Base-by-base conservation (phyloP, 345 rosid genomes). In the Geranium brycei region DNA sequence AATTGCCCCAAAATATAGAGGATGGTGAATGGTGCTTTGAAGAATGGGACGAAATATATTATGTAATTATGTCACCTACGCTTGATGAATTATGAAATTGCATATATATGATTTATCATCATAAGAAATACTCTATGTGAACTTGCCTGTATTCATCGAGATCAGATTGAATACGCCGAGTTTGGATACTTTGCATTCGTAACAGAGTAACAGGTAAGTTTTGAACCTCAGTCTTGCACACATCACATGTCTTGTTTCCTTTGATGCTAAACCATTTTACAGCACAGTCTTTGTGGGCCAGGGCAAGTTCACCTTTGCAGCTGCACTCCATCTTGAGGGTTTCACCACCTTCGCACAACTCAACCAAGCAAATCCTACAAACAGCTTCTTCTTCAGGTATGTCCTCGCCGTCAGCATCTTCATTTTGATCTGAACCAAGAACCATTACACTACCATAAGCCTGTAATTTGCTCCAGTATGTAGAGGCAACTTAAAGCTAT, bases 281-380 rank as follows among this genome's bases (percentile, higher is more conserved):
- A 58, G 96, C 96, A 75, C 98, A 92, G 53, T 87, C 96, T 77
- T 78, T 81, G 75, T 89, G 98, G 12, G 96, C 97, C 66, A 92
- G 76, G 71, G 97, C 95, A 38, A 92, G 96, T 70, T 92, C 96
- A 0, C 98, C 98, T 86, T 87, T 92, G 83, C 97, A 92, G 77
- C 95, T 92, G 82, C 96, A 92, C 71, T 92, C 98, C 93, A 92
- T 87, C 85, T 89, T 87, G 30, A 92, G 75, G 11, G 98, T 92
- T 77, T 92, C 95, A 3, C 98, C 98, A 31, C 93, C 95, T 87
- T 92, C 96, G 60, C 91, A 79, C 17, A 92, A 75, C n/a, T 87
- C 98, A 40, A 82, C 84, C 64, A 92, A 57, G 76, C 98, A 92
- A 69, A 92, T 92, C 70, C 98, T 82, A 74, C 98, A 89, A 62